A percentile compares a stretch with the other conserved stretches of the same genome.
These are phyloP conservation scores for sweet orange (Citrus sinensis) DNA, from an alignment of 345 rosid genomes.

Conservation along the genomic window DNA sequence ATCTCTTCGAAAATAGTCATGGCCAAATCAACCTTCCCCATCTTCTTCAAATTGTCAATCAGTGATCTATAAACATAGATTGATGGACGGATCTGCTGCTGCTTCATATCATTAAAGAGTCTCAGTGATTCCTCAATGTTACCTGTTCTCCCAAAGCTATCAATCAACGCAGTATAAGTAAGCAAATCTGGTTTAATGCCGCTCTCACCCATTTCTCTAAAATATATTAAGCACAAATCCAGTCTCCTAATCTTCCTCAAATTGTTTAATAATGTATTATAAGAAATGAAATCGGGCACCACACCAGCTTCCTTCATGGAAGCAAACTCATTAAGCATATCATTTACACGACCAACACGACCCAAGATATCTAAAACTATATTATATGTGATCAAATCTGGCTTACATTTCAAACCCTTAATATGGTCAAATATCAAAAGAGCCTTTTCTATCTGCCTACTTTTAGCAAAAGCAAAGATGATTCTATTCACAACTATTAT, in stretches of 20 bases:
- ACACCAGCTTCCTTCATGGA: constrained; percentile 66
- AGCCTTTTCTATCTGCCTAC: constrained; percentile 64
- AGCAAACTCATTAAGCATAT: constrained; percentile 52
- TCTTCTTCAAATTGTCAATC: constrained; percentile 39
- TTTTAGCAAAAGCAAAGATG: constrained; percentile 60
- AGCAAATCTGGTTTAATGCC: constrained; percentile 74
- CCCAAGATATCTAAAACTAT: constrained; percentile 67
- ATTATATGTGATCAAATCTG: constrained; percentile 72
- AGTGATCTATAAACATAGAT: constrained; percentile 56
- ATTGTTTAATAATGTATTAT: constrained; percentile 68
- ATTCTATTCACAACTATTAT: constrained; percentile 49
- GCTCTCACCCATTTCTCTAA: constrained; percentile 51
- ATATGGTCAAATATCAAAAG: constrained; percentile 51
- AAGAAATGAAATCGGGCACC: constrained; percentile 54
- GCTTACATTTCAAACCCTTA: constrained; percentile 42
- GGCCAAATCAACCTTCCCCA: constrained; percentile 52
- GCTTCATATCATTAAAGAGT: constrained; percentile 75
- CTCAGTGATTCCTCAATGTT: constrained; percentile 53
- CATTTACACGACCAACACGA: constrained; percentile 47
- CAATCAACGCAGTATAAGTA: constrained; percentile 73
- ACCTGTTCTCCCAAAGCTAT: constrained; percentile 70
- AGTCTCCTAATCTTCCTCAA: constrained; percentile 65
- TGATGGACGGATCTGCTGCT: constrained; percentile 58
- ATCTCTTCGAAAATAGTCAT: constrained; percentile 51
- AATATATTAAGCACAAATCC: constrained; percentile 53